Evolutionary conservation across 2,329 filamentous ascomycete genomes (phyloP).

Genomic region (Metarhizium sp.): DNA sequence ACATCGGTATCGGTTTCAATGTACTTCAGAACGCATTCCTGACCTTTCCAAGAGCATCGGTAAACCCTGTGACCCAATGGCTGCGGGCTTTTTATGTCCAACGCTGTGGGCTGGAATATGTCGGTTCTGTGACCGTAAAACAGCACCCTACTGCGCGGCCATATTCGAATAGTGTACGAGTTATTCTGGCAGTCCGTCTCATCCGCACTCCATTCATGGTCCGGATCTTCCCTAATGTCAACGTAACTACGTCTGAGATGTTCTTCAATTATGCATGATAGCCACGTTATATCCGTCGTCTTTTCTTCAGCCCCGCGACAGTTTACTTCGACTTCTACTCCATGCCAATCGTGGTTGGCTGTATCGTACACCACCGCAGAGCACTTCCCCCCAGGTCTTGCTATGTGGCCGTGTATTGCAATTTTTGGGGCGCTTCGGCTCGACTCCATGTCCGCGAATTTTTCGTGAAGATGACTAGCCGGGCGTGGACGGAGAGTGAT

Average conservation of each 20-base stretch:
- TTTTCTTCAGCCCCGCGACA: background rate
- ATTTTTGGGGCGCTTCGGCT: background rate
- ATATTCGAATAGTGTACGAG: background rate
- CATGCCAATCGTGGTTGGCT: background rate
- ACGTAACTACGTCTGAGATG: background rate
- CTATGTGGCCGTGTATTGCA: background rate
- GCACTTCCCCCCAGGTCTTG: background rate
- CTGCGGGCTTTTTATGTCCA: background rate
- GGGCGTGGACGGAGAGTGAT: background rate
- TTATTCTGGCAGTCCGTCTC: background rate
- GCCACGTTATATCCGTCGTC: background rate
- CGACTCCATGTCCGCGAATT: background rate
- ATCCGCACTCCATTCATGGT: background rate
- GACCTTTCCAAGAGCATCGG: background rate
- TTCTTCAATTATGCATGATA: background rate
- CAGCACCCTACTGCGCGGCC: background rate
- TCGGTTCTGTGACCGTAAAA: background rate
- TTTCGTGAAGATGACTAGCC: background rate
- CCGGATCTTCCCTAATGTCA: background rate
- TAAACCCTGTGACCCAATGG: background rate
- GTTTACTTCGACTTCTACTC: background rate
- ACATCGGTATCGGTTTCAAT: background rate
- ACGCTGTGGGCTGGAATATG: background rate
- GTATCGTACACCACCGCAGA: background rate
- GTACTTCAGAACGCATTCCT: background rate